These are phyloP conservation scores for Neonectria neomacrospora DNA, from an alignment of 2,329 filamentous ascomycete species.

Conservation along the genomic window DNA sequence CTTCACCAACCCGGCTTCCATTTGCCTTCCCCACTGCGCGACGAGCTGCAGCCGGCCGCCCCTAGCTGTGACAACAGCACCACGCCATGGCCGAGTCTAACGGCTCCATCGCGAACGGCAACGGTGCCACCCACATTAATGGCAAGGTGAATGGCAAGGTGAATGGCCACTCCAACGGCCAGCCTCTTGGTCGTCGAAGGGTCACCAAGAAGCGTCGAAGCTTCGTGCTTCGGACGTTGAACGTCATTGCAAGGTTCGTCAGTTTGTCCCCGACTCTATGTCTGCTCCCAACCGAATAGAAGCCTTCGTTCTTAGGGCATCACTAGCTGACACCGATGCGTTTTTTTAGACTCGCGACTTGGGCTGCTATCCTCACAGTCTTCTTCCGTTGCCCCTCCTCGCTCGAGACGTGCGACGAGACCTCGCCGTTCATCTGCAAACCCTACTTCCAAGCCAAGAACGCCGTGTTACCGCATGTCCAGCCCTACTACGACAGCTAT, in stretches of 20 bases:
- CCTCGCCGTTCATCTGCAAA: conserved; percentile 82
- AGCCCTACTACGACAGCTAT: conserved; percentile 88
- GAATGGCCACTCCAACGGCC: conserved; percentile 40
- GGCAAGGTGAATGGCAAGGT: conserved; percentile 43
- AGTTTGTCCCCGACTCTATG: not conserved
- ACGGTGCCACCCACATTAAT: conserved; percentile 53
- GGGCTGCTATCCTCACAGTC: conserved; percentile 86
- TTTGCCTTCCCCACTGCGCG: conserved; percentile 23
- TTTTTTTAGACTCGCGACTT: conserved; percentile 75
- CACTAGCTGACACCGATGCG: conserved; percentile 16
- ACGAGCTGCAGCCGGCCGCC: conserved; percentile 23
- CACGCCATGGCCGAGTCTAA: conserved; percentile 51
- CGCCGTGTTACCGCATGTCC: conserved; percentile 75
- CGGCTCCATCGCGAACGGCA: conserved; percentile 50
- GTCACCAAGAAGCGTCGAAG: conserved; percentile 40
- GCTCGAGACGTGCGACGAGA: conserved; percentile 72
- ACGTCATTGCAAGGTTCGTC: conserved; percentile 64
- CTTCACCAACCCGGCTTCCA: conserved; percentile 28
- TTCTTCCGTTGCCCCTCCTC: conserved; percentile 84
- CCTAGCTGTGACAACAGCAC: conserved; percentile 30
- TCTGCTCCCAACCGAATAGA: not conserved
- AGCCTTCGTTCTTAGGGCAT: conserved; percentile 2
- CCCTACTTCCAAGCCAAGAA: conserved; percentile 78
- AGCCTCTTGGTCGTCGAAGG: conserved; percentile 40
- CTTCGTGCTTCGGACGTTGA: conserved; percentile 56